phyloP scores from a whole-genome alignment of 352 stramenopile species.

The Phytophthora citricola region DNA sequence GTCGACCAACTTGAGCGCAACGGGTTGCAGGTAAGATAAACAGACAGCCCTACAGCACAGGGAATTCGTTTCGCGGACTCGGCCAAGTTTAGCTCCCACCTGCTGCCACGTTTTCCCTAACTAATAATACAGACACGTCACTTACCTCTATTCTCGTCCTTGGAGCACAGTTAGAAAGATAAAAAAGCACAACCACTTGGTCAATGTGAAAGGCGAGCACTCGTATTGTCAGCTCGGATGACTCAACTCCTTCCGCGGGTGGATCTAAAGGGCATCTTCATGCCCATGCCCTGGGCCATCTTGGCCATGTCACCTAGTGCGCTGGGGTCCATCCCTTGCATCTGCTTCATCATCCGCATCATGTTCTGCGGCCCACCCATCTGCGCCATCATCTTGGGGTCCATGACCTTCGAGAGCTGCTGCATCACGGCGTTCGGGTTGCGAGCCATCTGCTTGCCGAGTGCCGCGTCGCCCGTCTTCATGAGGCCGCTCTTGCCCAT shows the following conservation, averaged over 20 bases:
- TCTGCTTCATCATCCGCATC: slow-evolving; percentile 96
- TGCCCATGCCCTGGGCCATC: slow-evolving; percentile 74
- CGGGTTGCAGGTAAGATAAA: slow-evolving; percentile 16
- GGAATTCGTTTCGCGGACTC: slow-evolving; percentile 33
- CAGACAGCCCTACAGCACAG: slow-evolving; percentile 20
- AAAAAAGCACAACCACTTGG: slow-evolving; percentile 15
- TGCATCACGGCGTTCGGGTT: slow-evolving; percentile 98
- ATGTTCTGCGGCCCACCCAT: slow-evolving; percentile 86
- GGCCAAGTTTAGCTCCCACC: slow-evolving; percentile 25
- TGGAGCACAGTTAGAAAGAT: slow-evolving; percentile 7
- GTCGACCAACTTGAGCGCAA: slow-evolving; percentile 13
- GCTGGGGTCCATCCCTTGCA: slow-evolving; percentile 88
- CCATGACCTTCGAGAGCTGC: slow-evolving; percentile 95
- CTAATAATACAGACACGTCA: not conserved
- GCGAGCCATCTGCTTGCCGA: slow-evolving; percentile 95
- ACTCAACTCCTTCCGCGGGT: slow-evolving; percentile 13
- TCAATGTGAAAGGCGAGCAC: slow-evolving; percentile 32
- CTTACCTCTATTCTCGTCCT: slow-evolving; percentile 13
- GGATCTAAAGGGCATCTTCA: slow-evolving; percentile 81
- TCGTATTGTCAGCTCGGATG: slow-evolving; percentile 29
- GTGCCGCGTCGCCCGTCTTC: slow-evolving; percentile 86
- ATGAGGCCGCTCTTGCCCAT: slow-evolving; percentile 97
- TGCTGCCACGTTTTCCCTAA: not conserved
- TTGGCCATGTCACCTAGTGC: slow-evolving; percentile 81
- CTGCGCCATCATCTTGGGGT: slow-evolving; percentile 93